Evolutionary conservation across 208 protist species (phyloP).

Genomic region (Leishmania amazonensis): DNA sequence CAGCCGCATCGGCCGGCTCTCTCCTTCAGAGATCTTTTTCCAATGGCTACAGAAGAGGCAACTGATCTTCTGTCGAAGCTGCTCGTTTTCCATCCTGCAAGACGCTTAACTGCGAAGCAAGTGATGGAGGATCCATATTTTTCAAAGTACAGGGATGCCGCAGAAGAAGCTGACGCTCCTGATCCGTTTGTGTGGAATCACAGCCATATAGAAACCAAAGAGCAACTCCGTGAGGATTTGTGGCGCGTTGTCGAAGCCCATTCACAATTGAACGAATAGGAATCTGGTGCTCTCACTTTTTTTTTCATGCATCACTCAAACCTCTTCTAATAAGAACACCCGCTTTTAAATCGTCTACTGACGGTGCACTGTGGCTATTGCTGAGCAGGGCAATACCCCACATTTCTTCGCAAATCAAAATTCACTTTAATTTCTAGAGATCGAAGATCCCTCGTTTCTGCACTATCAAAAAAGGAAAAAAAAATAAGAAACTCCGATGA

Average conservation of each 20-base stretch:
- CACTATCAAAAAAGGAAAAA: neutral
- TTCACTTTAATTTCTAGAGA: neutral
- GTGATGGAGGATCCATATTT: constrained; percentile 96
- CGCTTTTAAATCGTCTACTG: neutral
- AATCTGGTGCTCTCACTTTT: neutral
- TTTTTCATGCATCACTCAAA: neutral
- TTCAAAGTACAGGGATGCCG: constrained; percentile 83
- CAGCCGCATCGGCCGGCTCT: constrained; percentile 50
- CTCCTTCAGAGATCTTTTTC: constrained; percentile 87
- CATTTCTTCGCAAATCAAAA: neutral
- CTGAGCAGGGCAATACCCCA: neutral
- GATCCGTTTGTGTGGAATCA: constrained; percentile 83
- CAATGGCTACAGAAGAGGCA: constrained; percentile 92
- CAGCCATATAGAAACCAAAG: constrained; percentile 54
- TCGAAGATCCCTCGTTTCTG: neutral
- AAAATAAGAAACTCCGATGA: constrained; percentile 7
- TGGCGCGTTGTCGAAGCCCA: constrained; percentile 76
- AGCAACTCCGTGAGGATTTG: constrained; percentile 76
- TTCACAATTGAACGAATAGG: constrained; percentile 18
- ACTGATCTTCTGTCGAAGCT: constrained; percentile 94
- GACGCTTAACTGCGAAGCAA: constrained; percentile 92
- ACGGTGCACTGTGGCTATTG: neutral
- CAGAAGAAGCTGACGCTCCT: constrained; percentile 68
- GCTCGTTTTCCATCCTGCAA: constrained; percentile 96
- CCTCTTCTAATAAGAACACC: neutral